Evolutionary conservation across 73 alveolate species (phyloP), one percentile per base, ranked within the genome.

Genomic region (Breviolum minutum): DNA sequence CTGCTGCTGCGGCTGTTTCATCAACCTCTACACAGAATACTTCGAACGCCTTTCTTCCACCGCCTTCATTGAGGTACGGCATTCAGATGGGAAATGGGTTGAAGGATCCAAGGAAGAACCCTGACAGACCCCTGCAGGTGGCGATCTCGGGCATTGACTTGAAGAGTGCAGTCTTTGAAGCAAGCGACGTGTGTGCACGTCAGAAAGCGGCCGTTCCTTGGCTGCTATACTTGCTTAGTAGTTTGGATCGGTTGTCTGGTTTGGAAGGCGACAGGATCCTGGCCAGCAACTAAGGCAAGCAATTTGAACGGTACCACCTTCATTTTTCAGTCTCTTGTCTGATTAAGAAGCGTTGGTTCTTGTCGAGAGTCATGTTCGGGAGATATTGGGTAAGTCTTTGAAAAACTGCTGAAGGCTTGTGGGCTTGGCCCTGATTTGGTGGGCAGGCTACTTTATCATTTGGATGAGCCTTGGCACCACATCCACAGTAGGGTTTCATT

Each of bases 221-320:
- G 80, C 62, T 26, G 93, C 22, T n/a, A 27, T 0, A 0, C 27
- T 40, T 30, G 87, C 48, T 40, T 40, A 22, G 11, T 27, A 40
- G 2, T 81, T 12, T 22, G 27, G 29, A 3, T 24, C 87, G 27
- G 2, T 14, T 3, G 54, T 40, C 54, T 40, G 3, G 54, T 40
- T 40, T 40, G 54, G 54, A 3, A 40, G 54, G 54, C 54, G 54
- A 40, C 54, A 40, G 54, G 54, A 40, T 40, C 54, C 54, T 40
- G 54, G 54, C 54, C 54, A 40, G 54, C 54, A 40, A 30, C 68
- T 32, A 63, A 92, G 98, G 98, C 98, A 7, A 80, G 98, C 64
- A 71, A 83, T 17, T 68, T 92, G 81, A 92, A 92, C 27, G 98
- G 98, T 61, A 92, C 98, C n/a, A 92, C 98, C 79, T 92, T 92